Conservation (phyloP, 2,329 filamentous ascomycete genomes). For the Pseudogymnoascus sp. region DNA sequence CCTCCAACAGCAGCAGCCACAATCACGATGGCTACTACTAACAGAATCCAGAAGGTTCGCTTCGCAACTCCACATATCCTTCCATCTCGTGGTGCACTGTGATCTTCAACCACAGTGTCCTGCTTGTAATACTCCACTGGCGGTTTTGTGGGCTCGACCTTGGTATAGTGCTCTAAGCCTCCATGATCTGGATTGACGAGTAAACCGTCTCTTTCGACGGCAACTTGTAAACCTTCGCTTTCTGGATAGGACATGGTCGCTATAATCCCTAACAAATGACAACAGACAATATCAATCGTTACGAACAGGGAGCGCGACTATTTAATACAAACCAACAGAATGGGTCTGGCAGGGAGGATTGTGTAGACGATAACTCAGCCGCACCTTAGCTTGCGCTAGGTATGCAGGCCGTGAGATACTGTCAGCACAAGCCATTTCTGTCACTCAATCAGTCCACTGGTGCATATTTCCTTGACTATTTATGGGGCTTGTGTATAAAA, state of each 20-base stretch:
- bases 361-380: not conserved
- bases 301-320: not conserved
- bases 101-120: not conserved
- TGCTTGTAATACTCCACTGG: not conserved
- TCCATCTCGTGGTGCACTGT: not conserved
- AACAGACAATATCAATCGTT: not conserved
- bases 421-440: too few relatives aligned
- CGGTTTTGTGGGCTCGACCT: not conserved
- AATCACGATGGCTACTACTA: not conserved
- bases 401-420: too few relatives aligned
- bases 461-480: too few relatives aligned
- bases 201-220: not conserved
- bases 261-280: not conserved
- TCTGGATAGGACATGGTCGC: not conserved
- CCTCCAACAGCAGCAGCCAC: conserved; percentile 13
- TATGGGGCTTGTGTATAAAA: not conserved
- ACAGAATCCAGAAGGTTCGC: conserved; percentile 11
- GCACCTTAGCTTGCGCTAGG: not conserved
- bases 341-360: not conserved
- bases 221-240: not conserved
- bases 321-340: not conserved
- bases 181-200: not conserved
- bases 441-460: too few relatives aligned
- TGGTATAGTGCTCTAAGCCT: not conserved
- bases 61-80: conserved; percentile 11